Evolutionary conservation across 2,329 filamentous ascomycete genomes (phyloP).

Genomic region (Neofusicoccum cordaticola): DNA sequence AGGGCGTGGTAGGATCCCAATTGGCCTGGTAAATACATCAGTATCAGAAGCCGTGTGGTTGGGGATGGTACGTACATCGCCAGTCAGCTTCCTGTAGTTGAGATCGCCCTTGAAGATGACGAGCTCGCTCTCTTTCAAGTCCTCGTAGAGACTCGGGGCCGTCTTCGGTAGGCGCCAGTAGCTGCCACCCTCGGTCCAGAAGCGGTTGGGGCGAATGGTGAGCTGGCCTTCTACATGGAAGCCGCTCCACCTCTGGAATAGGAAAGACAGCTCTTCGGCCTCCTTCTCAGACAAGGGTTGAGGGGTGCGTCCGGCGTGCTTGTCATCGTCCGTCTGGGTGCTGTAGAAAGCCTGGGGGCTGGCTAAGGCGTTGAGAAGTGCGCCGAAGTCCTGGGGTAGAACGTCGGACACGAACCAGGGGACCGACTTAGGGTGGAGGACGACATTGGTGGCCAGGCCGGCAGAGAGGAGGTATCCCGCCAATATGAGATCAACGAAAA

Average conservation of each 20-base stretch:
- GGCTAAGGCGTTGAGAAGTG: slow-evolving; percentile 77
- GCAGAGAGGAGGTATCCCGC: slow-evolving; percentile 85
- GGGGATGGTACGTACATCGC: slow-evolving; percentile 65
- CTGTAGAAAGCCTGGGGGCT: slow-evolving; percentile 77
- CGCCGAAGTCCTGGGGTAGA: slow-evolving; percentile 76
- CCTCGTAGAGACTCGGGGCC: slow-evolving; percentile 66
- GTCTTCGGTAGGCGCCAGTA: slow-evolving; percentile 81
- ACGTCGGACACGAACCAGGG: slow-evolving; percentile 99
- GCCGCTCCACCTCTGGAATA: slow-evolving; percentile 78
- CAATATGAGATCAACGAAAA: slow-evolving; percentile 91
- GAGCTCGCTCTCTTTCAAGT: slow-evolving; percentile 78
- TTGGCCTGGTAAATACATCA: slow-evolving; percentile 51
- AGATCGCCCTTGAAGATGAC: slow-evolving; percentile 97
- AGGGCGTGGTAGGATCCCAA: slow-evolving; percentile 87
- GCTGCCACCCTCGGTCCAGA: slow-evolving; percentile 86
- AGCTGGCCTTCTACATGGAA: slow-evolving; percentile 83
- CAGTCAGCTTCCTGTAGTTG: slow-evolving; percentile 91
- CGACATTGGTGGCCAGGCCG: slow-evolving; percentile 78
- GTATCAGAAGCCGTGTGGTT: neutral
- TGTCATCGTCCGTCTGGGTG: slow-evolving; percentile 65
- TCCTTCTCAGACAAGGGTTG: slow-evolving; percentile 66
- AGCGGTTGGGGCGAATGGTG: slow-evolving; percentile 76
- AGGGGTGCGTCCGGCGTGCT: slow-evolving; percentile 54
- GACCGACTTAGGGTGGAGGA: slow-evolving; percentile 90
- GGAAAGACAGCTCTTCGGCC: slow-evolving; percentile 63